Base-by-base conservation (phyloP, 176 grass and related monocot genomes). In the Eleusine indica region DNA sequence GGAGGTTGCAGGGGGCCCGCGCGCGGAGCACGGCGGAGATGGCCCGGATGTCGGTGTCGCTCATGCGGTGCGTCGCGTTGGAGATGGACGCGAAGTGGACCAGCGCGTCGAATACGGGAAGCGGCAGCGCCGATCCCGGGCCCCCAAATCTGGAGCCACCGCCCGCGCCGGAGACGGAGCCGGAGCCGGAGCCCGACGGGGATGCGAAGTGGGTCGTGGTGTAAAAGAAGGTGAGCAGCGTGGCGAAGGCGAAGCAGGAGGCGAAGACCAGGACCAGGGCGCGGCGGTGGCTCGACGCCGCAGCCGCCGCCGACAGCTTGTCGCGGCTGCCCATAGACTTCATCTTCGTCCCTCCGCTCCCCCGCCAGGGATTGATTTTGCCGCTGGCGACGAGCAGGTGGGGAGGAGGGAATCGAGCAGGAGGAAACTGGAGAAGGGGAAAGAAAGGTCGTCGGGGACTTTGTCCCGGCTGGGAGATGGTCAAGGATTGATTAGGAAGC, bases 221-320 rank as follows among this genome's bases (percentile, higher is more conserved):
- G 90, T 86, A 88, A 81, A 91, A 66, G 86, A 93, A 89, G 83
- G 89, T 86, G 78, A 97, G 58, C 53, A 92, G 89, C 17, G 92
- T 92, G 18, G 95, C 92, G 54, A 97, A 91, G 58, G 90, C 83
- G 77, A 94, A 92, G 88, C 91, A 94, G 74, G 64, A 91, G 64
- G 84, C 88, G 80, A 94, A 69, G 79, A 94, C 81, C 61, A 83
- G 46, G 8, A 91, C 41, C 18, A 97, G 75, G 49, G 61, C 70
- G 30, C 93, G 80, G 39, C 92, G 95, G 70, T 84, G 88, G 84
- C 85, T 51, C 6, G 52, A 90, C 54, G 82, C 73, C 76, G 65
- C 88, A 41, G 86, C 56, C 73, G 80, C 77, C 75, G 89, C 37
- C 19, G 75, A 44, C 15, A 82, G 83, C 76, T 76, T 84, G 88